Base-by-base conservation (phyloP, 768 basidiomycete species). In the Mycena leptocephala region DNA sequence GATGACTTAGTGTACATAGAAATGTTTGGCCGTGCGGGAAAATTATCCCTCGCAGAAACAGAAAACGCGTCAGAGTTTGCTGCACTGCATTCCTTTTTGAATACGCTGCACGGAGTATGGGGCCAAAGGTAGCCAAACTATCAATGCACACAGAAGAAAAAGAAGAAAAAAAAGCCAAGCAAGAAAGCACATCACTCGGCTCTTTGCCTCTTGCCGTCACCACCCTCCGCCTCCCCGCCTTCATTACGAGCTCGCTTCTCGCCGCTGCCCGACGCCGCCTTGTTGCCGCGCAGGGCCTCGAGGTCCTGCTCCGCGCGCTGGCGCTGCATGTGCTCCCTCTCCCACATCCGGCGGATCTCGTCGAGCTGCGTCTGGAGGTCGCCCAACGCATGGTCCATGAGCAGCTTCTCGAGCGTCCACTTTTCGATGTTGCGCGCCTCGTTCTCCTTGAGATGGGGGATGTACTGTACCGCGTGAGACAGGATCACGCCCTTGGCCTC, bases 321-420 rank as follows among this genome's bases (percentile, higher is more conserved):
- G 37, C 94, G 88, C 4, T 86, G 87, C 68, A 86, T 86, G 24
- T 93, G 89, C 82, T 96, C 95, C 78, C 95, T 93, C 66, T 95
- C 95, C 93, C 95, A 95, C 81, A 93, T 79, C n/a, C 94, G 87
- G 81, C 94, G 92, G 83, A 94, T 88, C 84, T 96, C 95, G 79
- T 96, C 95, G 14, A 96, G 88, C 82, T 96, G 95, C 18, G 92
- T 91, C 83, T 96, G 95, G 70, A 95, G 85, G 79, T 96, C 95
- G 9, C 94, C 94, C 95, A 96, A 95, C 3, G 95, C 95, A 84
- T 97, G 96, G 80, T 97, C 96, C 94, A 95, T 96, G 65, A 97
- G 87, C 39, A 97, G 83, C 85, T 97, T 97, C 87, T 98, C 96
- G 46, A 98, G 88, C 8, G 96, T 96, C 96, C 97, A 97, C 81